Conservation (phyloP, 345 rosid genomes). For the Arabidopsis suecica region DNA sequence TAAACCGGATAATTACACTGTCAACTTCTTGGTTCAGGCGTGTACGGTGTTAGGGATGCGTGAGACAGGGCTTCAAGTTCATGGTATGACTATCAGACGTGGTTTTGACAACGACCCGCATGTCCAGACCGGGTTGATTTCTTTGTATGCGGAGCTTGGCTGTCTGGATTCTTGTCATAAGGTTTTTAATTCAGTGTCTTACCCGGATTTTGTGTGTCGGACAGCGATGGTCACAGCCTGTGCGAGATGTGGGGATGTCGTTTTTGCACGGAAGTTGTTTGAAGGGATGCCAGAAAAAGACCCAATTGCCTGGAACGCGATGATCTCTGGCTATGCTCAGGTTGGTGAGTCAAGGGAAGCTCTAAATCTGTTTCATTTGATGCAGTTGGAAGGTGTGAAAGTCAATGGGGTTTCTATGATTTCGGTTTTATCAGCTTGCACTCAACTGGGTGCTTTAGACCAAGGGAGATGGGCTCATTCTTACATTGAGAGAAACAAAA, state of each 20-base stretch:
- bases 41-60: constrained; percentile 46
- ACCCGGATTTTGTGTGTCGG: constrained; percentile 64
- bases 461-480: constrained; percentile 75
- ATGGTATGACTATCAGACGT: constrained; percentile 50
- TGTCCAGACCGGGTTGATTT: constrained; percentile 62
- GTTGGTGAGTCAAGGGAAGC: constrained; percentile 58
- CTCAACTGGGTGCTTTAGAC: constrained; percentile 62
- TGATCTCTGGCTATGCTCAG: constrained; percentile 64
- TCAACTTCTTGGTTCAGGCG: constrained; percentile 62
- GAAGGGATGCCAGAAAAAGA: constrained; percentile 66
- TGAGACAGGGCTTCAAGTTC: constrained; percentile 51
- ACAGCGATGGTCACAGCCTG: constrained; percentile 69
- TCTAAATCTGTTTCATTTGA: constrained; percentile 55
- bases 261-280: constrained; percentile 54
- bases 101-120: constrained; percentile 66
- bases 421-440: constrained; percentile 65
- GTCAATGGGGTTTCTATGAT: constrained; percentile 63
- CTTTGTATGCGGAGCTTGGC: constrained; percentile 62
- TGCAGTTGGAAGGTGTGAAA: constrained; percentile 66
- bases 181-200: constrained; percentile 48
- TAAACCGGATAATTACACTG: constrained; percentile 66
- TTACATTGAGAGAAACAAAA: constrained; percentile 57
- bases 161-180: constrained; percentile 49
- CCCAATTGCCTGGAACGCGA: constrained; percentile 62
- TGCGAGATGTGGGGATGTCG: constrained; percentile 63